Evolutionary conservation across 2,329 filamentous ascomycete species (phyloP), one percentile per base, ranked within the genome.

Genomic region (Exophiala calicioides): DNA sequence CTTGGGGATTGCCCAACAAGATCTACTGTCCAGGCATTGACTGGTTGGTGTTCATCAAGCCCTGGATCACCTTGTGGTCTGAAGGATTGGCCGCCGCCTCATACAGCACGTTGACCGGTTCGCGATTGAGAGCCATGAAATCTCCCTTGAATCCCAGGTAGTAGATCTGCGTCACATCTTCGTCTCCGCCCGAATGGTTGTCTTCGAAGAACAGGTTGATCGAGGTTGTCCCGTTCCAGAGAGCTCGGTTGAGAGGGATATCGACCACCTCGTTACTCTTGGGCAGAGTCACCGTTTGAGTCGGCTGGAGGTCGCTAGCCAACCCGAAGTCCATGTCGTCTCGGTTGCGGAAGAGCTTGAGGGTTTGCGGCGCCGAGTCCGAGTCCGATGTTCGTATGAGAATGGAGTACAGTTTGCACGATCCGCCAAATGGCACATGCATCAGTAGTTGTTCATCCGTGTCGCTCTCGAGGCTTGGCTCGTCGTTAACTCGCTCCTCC

Each of bases 71-170:
- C 56, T 69, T 69, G 70, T 98, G 93, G 70, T 98, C 93, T 35
- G 73, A 80, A 9, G 91, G 93, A 66, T 96, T 95, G 26, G 93
- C 86, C 19, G 91, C 91, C 13, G 90, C 86, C 77, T 98, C 93
- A 68, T 97, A 98, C 51, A 95, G 62, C 59, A 97, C 91, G 58
- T 86, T 89, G 5, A 86, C 74, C 1, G 93, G 90, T 64, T 91
- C 88, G 44, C 85, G 78, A 35, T 85, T 93, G 62, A 95, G 69
- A 65, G 84, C 82, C 80, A 93, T 93, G 77, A 89, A 97, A 69
- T 95, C 88, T 18, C 93, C 93, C 70, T 88, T 90, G 74, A 98
- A 97, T 1, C 88, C 93, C 46, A 97, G 55, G 69, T 96, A 98
- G 52, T 77, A 83, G 2, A 97, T 66, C 37, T 82, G 78, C 33